Evolutionary conservation across 2,329 filamentous ascomycete species (phyloP), one percentile per base, ranked within the genome.

Genomic region (Verticillium klebahnii): DNA sequence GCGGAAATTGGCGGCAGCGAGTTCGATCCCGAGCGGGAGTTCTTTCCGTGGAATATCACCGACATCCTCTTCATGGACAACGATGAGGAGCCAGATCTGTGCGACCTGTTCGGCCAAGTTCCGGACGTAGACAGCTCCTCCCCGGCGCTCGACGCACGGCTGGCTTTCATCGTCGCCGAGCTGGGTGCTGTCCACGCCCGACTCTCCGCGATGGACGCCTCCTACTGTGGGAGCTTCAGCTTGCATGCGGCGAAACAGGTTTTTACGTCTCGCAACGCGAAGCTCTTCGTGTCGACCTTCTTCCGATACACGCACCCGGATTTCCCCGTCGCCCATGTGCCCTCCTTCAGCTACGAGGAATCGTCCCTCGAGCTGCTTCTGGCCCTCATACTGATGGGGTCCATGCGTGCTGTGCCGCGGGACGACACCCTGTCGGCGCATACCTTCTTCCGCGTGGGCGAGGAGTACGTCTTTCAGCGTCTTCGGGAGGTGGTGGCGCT

Each of bases 281-380:
- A 62, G 17, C 25, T 37, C 9, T 70, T 70, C 50, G 60, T 67
- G 2, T 54, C 63, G 1, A 62, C 63, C n/a, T 71, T 67, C 62
- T 72, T 70, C 62, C 67, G 66, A 9, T 60, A 67, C 29, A 69
- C 65, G 36, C 70, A 72, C 57, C 61, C 58, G 11, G 68, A 72
- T 62, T 67, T 72, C 12, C 70, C 71, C 25, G 58, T 72, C 19
- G 31, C 69, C 2, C 71, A 73, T 65, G 64, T 66, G 7, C 65
- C 70, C 6, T 64, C 62, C 11, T 73, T 72, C 52, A 61, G 64
- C 23, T 40, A 59, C 9, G 61, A 64, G 9, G 58, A 60, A 1
- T 65, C 67, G 3, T 61, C 61, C 1, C 58, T 59, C 7, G 36
- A 63, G 11, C 60, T 69, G 29, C 19, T 69, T 9, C 57, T 69